phyloP scores from a whole-genome alignment of 306 rosid genomes.

The Prunus mira region DNA sequence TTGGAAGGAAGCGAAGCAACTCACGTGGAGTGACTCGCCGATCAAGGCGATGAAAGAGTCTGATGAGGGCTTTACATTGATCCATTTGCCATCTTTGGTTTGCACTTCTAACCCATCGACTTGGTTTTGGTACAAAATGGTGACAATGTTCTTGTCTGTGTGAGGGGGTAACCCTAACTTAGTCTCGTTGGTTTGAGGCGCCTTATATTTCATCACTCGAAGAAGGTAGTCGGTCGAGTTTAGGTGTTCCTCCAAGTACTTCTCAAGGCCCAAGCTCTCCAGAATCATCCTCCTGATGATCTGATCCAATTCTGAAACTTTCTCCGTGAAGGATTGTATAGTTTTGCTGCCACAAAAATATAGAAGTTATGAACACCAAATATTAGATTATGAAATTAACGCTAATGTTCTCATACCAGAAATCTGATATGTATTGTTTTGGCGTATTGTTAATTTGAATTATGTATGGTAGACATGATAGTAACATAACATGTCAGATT shows the following conservation, averaged over 20 bases:
- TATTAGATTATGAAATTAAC: not conserved
- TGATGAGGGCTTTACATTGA: conserved; percentile 47
- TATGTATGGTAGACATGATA: too few relatives aligned
- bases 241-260: conserved; percentile 66
- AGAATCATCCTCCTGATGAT: conserved; percentile 63
- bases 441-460: too few relatives aligned
- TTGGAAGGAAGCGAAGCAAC: not conserved
- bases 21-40: conserved; percentile 65
- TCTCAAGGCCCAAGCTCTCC: conserved; percentile 64
- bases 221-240: conserved; percentile 67
- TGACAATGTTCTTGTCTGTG: conserved; percentile 62
- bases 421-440: not conserved
- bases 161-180: conserved; percentile 51
- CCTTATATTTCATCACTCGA: conserved; percentile 61
- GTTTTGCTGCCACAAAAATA: conserved; percentile 37
- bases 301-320: conserved; percentile 52
- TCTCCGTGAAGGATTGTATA: conserved; percentile 45
- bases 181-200: conserved; percentile 49
- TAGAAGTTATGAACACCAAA: not conserved
- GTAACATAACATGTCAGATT: not conserved
- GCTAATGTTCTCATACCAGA: not conserved
- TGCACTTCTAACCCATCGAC: conserved; percentile 63
- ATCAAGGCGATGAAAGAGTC: conserved; percentile 49
- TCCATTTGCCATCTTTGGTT: conserved; percentile 71
- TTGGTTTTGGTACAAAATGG: conserved; percentile 61